Base-by-base conservation (phyloP, 169 alveolate species). In the Eimeria sp. region DNA sequence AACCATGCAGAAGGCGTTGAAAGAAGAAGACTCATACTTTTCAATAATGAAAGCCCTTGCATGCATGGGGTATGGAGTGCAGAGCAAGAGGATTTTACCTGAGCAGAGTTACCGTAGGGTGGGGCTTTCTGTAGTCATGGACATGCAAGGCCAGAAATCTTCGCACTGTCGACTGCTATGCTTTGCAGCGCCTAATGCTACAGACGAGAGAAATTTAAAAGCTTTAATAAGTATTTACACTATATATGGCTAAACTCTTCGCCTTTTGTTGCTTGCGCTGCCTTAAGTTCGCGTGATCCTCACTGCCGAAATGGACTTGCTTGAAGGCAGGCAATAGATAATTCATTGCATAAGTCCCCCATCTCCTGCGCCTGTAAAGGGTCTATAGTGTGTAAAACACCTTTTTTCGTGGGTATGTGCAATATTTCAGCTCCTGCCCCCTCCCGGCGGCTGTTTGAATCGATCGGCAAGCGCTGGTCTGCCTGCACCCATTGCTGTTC, bases 71-170 rank as follows among this genome's bases (percentile, higher is more conserved):
- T n/a, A 27, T 16, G 54, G 13, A 34, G 16, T 20, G 7, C 54
- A 16, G 6, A 3, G 6, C 82, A 34, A 7, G 16, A 72, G 27
- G 3, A 34, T 5, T 72, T 34, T 25, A 34, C n/a, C 13, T 13
- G 11, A 10, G 4, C 54, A 40, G 14, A 25, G 4, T 54, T 11
- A 54, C 10, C 61, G 47, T 22, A 72, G 27, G 1, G 54, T 47
- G 88, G 88, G 88, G 88, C 88, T 78, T 78, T 78, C 88, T n/a
- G 67, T 78, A 47, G 63, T 22, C 47, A 25, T 78, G 65, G 65
- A 78, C 88, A 78, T 78, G 88, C 88, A 47, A 78, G 88, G 63
- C 47, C 11, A 47, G 45, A 11, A 72, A 11, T 51, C 54, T 10
- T 43, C 78, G 27, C 49, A 34, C 4, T 4, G 2, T 30, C 14